Evolutionary conservation across 805 yeast species (phyloP).

Genomic region (Clavispora asparagi): DNA sequence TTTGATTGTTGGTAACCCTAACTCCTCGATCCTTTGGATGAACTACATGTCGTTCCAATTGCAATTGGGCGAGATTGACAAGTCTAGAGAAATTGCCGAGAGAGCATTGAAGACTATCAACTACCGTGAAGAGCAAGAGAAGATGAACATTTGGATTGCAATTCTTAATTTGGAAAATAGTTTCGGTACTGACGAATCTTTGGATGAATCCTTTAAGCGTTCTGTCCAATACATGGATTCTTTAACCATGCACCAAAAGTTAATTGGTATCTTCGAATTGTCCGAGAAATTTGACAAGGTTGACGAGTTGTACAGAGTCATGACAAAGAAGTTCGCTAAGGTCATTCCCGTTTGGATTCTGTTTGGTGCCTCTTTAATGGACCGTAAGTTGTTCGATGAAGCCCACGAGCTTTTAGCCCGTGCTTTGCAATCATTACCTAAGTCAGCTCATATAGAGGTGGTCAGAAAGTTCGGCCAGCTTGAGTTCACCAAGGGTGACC

Average conservation of each 20-base stretch:
- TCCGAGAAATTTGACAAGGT: slow-evolving; percentile 72
- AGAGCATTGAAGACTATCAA: slow-evolving; percentile 88
- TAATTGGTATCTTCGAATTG: slow-evolving; percentile 68
- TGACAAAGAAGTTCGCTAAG: slow-evolving; percentile 75
- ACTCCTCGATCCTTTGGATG: slow-evolving; percentile 94
- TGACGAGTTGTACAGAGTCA: slow-evolving; percentile 56
- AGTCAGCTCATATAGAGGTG: slow-evolving; percentile 68
- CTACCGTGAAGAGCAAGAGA: slow-evolving; percentile 89
- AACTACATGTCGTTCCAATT: slow-evolving; percentile 97
- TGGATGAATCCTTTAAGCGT: slow-evolving; percentile 76
- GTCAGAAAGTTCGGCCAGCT: slow-evolving; percentile 86
- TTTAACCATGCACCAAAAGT: slow-evolving; percentile 69
- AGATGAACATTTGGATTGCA: slow-evolving; percentile 94
- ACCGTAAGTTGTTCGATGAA: slow-evolving; percentile 48
- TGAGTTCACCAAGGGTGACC: slow-evolving; percentile 81
- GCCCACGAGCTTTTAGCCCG: slow-evolving; percentile 72
- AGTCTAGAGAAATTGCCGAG: slow-evolving; percentile 88
- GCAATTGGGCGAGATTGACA: slow-evolving; percentile 88
- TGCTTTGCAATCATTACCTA: slow-evolving; percentile 67
- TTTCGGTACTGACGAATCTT: slow-evolving; percentile 80
- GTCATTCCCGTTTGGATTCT: slow-evolving; percentile 71
- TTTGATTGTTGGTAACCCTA: slow-evolving; percentile 83
- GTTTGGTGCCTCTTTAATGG: slow-evolving; percentile 73
- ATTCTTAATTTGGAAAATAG: slow-evolving; percentile 87
- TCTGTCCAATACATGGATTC: slow-evolving; percentile 92